Conservation (phyloP, 768 basidiomycete species). For the Dentipellis fragilis region DNA sequence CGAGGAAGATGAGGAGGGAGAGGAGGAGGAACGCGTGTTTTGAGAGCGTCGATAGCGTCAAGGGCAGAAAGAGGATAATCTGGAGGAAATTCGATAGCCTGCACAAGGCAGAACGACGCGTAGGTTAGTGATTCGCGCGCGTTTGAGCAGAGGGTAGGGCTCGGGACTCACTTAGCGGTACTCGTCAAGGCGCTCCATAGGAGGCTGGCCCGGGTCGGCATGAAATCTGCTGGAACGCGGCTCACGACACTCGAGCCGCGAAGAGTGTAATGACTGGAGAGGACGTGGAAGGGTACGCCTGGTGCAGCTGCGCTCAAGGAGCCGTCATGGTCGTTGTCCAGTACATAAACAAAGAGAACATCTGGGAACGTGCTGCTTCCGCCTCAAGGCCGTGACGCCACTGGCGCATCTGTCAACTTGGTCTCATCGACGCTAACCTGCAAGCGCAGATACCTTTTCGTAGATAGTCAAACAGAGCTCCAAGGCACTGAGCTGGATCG, state of each 20-base stretch:
- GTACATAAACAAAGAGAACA: neutral
- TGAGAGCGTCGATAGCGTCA: conserved; percentile 78
- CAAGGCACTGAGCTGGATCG: no score
- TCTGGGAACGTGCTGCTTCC: neutral
- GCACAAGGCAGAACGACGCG: conserved; percentile 6
- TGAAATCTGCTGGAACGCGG: neutral
- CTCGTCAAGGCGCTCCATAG: conserved; percentile 57
- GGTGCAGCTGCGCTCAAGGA: neutral
- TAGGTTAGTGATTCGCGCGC: conserved; percentile 5
- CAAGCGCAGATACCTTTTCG: neutral
- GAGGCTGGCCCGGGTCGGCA: conserved; percentile 36
- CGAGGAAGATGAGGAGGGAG: conserved; percentile 65
- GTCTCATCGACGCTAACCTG: neutral
- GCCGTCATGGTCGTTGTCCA: neutral
- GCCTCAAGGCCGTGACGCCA: neutral
- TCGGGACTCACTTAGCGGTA: conserved; percentile 41
- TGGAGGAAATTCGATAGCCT: conserved; percentile 72
- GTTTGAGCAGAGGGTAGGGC: neutral
- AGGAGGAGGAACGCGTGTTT: conserved; percentile 71
- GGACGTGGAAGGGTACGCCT: no score
- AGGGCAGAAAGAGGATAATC: conserved; percentile 74
- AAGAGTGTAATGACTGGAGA: no score
- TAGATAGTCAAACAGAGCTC: neutral
- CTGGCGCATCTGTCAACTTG: neutral
- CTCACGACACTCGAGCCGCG: neutral